Evolutionary conservation across 2,329 filamentous ascomycete species (phyloP).

Genomic region (Pezicula carpinea): DNA sequence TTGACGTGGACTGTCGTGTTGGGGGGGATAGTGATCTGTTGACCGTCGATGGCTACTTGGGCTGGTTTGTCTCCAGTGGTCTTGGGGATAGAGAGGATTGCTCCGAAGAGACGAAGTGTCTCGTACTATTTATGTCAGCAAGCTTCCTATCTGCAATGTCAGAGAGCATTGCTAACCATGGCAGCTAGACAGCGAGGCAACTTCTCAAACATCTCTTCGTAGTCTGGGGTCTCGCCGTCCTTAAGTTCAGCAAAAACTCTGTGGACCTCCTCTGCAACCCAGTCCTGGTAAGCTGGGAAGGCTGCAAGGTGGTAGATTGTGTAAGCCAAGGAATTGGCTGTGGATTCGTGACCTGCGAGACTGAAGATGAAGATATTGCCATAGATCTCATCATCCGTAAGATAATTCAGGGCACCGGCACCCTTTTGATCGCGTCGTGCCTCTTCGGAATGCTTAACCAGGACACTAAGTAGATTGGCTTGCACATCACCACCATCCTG

Average conservation of each 20-base stretch:
- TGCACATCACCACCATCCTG: too few species aligned
- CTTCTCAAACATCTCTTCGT: conserved; percentile 33
- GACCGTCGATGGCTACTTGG: conserved; percentile 4
- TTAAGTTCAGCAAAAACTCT: conserved; percentile 19
- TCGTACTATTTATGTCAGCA: conserved; percentile 27
- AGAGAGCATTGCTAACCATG: conserved; percentile 27
- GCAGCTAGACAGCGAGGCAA: conserved; percentile 36
- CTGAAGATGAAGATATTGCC: conserved; percentile 29
- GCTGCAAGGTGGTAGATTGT: conserved; percentile 20
- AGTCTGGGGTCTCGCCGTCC: conserved; percentile 28
- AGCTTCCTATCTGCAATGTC: too few species aligned
- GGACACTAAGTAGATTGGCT: too few species aligned
- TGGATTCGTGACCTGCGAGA: conserved; percentile 29
- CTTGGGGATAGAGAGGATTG: conserved; percentile 51
- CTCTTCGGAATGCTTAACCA: too few species aligned
- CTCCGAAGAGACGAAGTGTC: conserved; percentile 49
- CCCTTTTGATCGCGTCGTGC: too few species aligned
- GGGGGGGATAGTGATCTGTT: conserved; percentile 11
- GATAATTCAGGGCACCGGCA: neutral
- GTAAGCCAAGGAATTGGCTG: conserved; percentile 25
- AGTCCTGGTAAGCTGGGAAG: conserved; percentile 13
- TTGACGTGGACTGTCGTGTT: conserved; percentile 33
- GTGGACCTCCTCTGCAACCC: conserved; percentile 19
- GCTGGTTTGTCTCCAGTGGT: conserved; percentile 18
- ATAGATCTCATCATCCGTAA: conserved; percentile 25